Evolutionary conservation across 2,329 filamentous ascomycete genomes (phyloP).

Genomic region (Ceratocystis smalleyi): DNA sequence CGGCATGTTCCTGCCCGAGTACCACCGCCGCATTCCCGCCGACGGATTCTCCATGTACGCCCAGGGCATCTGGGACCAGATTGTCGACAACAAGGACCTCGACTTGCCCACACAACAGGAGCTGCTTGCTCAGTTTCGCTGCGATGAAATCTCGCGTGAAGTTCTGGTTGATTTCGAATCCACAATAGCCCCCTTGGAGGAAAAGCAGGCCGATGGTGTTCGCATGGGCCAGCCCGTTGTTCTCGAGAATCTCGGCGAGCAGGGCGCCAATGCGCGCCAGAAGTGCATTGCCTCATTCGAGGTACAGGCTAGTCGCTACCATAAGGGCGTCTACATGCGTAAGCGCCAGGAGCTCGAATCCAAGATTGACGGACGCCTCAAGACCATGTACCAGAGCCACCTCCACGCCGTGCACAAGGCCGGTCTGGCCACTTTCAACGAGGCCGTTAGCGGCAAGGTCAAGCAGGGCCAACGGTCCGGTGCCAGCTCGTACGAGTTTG

Average conservation of each 20-base stretch:
- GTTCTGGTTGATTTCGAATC: constrained; percentile 73
- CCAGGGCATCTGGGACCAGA: constrained; percentile 92
- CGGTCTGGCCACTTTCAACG: constrained; percentile 68
- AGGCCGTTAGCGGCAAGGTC: constrained; percentile 72
- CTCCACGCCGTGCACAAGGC: constrained; percentile 77
- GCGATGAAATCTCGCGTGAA: constrained; percentile 88
- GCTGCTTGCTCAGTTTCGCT: constrained; percentile 87
- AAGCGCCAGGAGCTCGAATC: constrained; percentile 72
- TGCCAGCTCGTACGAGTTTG: constrained; percentile 71
- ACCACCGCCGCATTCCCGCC: constrained; percentile 87
- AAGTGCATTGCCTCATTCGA: constrained; percentile 75
- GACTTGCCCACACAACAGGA: constrained; percentile 96
- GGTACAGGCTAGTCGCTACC: constrained; percentile 78
- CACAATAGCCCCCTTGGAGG: constrained; percentile 68
- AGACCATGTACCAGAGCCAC: constrained; percentile 77
- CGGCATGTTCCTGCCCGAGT: constrained; percentile 79
- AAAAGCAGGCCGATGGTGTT: constrained; percentile 61
- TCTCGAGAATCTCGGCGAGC: constrained; percentile 56
- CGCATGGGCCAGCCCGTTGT: constrained; percentile 59
- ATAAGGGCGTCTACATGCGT: constrained; percentile 82
- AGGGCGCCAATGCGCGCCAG: constrained; percentile 55
- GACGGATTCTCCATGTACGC: constrained; percentile 95
- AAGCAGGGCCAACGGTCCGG: constrained; percentile 89
- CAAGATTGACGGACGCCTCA: constrained; percentile 80
- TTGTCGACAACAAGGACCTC: constrained; percentile 95